A percentile compares a stretch with the other conserved stretches of the same genome.
These are phyloP conservation scores for Gossypium davidsonii DNA, from an alignment of 441 rosid genomes.

Conservation along the genomic window DNA sequence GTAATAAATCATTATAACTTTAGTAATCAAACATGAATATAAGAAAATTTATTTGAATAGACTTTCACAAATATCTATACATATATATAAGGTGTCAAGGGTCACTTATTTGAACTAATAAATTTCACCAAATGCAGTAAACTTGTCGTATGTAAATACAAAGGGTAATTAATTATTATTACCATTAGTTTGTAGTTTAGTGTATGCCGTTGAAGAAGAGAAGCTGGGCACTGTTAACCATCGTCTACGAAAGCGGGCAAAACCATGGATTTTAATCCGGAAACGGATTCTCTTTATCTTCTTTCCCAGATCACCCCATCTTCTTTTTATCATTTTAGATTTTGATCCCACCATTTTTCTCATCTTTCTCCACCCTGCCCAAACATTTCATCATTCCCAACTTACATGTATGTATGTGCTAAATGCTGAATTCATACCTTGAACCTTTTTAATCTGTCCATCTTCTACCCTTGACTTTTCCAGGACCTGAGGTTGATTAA, in stretches of 20 bases:
- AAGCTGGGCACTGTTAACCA: conserved; percentile 52
- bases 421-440: conserved; percentile 32
- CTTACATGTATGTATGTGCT: not conserved
- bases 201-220: conserved; percentile 41
- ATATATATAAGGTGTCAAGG: too few relatives aligned
- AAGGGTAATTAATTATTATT: conserved; percentile 18
- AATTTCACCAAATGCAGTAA: not conserved
- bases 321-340: conserved; percentile 34
- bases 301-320: conserved; percentile 38
- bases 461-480: conserved; percentile 31
- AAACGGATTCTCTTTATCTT: conserved; percentile 53
- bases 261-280: conserved; percentile 58
- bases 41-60: too few relatives aligned
- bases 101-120: too few relatives aligned
- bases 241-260: conserved; percentile 43
- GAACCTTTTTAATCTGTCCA: conserved; percentile 19
- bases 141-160: not conserved
- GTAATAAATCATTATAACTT: too few relatives aligned
- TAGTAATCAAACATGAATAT: too few relatives aligned
- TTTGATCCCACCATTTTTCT: conserved; percentile 37
- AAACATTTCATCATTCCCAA: not conserved
- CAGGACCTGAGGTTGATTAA: conserved; percentile 45
- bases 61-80: too few relatives aligned
- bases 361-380: conserved; percentile 31
- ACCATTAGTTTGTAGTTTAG: conserved; percentile 31